A percentile compares a stretch with the other conserved stretches of the same genome.
Evolutionary conservation across 1,139 yeast species (phyloP).

Genomic region (Nematodospora anomalae): DNA sequence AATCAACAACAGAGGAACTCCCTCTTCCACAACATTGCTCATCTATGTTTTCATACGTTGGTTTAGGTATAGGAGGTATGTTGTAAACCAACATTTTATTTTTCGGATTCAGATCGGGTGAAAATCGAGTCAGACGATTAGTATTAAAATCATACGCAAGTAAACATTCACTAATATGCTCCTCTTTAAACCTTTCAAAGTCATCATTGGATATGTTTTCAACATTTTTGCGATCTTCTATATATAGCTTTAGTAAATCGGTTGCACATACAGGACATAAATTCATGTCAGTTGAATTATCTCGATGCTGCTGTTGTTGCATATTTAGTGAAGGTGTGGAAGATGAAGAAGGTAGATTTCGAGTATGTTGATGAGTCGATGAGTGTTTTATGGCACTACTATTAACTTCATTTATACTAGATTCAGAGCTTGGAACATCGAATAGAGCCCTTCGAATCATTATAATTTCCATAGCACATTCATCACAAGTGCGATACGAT

Average conservation of each 20-base stretch:
- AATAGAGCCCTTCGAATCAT: constrained; percentile 53
- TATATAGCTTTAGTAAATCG: constrained; percentile 56
- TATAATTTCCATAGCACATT: constrained; percentile 61
- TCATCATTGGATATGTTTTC: constrained; percentile 22
- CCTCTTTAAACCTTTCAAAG: constrained; percentile 54
- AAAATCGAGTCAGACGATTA: constrained; percentile 49
- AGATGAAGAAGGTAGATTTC: constrained; percentile 11
- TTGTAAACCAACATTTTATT: constrained; percentile 87
- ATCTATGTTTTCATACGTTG: constrained; percentile 39
- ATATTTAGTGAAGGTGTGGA: constrained; percentile 7
- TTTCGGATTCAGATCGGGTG: constrained; percentile 38
- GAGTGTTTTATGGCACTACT: constrained; percentile 28
- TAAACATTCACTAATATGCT: constrained; percentile 71
- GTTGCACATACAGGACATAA: constrained; percentile 48
- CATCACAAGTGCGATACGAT: constrained; percentile 66
- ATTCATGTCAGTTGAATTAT: constrained; percentile 33
- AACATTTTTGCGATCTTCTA: constrained; percentile 22
- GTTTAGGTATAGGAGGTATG: constrained; percentile 57
- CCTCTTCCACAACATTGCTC: constrained; percentile 20
- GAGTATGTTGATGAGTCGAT: constrained; percentile 10
- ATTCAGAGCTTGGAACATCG: constrained; percentile 12
- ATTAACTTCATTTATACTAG: constrained; percentile 12
- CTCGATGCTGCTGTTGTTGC: constrained; percentile 10
- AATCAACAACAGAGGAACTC: background rate
- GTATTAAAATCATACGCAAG: constrained; percentile 65